Evolutionary conservation across 805 yeast genomes (phyloP).

Genomic region (Grigorovia yakushimaensis): DNA sequence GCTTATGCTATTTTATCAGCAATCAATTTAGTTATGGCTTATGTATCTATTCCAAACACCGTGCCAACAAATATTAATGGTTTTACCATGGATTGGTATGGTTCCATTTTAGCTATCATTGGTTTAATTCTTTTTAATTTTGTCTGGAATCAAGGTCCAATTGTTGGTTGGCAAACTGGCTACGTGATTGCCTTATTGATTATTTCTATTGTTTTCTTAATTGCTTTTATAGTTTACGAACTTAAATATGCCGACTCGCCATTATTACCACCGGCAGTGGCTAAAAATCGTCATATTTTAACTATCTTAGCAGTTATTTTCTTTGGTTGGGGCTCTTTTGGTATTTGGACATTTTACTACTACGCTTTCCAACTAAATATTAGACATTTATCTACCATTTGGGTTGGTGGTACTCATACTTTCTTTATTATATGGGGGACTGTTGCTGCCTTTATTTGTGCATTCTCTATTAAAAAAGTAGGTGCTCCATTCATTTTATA

Average conservation of each 20-base stretch:
- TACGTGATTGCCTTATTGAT: constrained; percentile 50
- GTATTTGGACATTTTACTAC: constrained; percentile 61
- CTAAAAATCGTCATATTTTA: constrained; percentile 35
- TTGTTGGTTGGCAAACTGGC: constrained; percentile 55
- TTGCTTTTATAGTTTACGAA: constrained; percentile 43
- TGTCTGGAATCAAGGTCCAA: constrained; percentile 69
- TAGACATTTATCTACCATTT: constrained; percentile 38
- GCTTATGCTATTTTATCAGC: constrained; percentile 17
- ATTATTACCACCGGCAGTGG: constrained; percentile 41
- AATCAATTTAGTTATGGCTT: constrained; percentile 12
- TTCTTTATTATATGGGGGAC: constrained; percentile 46
- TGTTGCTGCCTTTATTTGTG: constrained; percentile 46
- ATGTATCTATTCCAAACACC: constrained; percentile 22
- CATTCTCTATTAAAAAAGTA: constrained; percentile 35
- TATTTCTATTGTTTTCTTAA: constrained; percentile 38
- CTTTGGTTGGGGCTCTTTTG: constrained; percentile 73
- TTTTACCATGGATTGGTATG: constrained; percentile 39
- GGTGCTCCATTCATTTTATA: constrained; percentile 45
- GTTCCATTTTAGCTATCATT: constrained; percentile 44
- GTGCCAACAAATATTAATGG: constrained; percentile 20
- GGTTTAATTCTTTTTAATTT: constrained; percentile 59
- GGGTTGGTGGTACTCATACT: constrained; percentile 35
- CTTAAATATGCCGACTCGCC: constrained; percentile 37
- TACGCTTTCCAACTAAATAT: constrained; percentile 43
- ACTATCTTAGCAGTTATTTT: constrained; percentile 42